Percentiles rank a stretch among this genome's conserved stretches.
These are phyloP conservation scores for Schoenoplectus tabernaemontani DNA, from an alignment of 202 grass and related monocot genomes.

Conservation along the genomic window DNA sequence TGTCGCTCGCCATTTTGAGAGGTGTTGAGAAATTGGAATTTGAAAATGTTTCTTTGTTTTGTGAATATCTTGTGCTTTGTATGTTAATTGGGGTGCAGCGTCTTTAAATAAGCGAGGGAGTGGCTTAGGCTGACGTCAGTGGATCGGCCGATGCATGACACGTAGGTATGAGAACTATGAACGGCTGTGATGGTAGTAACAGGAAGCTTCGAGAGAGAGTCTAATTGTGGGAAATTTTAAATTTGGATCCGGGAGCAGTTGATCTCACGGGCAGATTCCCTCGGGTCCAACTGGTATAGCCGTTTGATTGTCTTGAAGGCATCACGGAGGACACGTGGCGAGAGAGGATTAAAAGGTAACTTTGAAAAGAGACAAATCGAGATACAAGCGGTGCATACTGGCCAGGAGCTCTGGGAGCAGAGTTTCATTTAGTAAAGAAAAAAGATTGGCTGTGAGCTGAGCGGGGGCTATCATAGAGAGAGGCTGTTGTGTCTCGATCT, in stretches of 20 bases:
- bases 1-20: slow-evolving; percentile 51
- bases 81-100: neutral
- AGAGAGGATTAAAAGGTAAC: neutral
- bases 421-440: too few species aligned
- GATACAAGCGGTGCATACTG: neutral
- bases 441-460: neutral
- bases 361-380: neutral
- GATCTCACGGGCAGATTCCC: neutral
- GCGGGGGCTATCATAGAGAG: too few species aligned
- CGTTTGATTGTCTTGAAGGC: neutral
- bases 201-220: neutral
- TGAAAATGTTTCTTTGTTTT: neutral
- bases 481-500: too few species aligned
- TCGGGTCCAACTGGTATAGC: neutral
- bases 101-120: slow-evolving; percentile 44
- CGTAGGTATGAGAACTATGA: neutral
- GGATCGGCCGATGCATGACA: neutral
- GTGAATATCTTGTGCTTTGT: neutral
- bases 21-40: neutral
- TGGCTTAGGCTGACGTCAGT: neutral
- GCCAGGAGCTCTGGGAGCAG: neutral
- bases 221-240: neutral
- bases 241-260: neutral
- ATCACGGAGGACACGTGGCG: neutral
- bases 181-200: neutral